A percentile compares a stretch with the other conserved stretches of the same genome.
phyloP scores from a whole-genome alignment of 805 yeast species.

The Metschnikowia hibisci region DNA sequence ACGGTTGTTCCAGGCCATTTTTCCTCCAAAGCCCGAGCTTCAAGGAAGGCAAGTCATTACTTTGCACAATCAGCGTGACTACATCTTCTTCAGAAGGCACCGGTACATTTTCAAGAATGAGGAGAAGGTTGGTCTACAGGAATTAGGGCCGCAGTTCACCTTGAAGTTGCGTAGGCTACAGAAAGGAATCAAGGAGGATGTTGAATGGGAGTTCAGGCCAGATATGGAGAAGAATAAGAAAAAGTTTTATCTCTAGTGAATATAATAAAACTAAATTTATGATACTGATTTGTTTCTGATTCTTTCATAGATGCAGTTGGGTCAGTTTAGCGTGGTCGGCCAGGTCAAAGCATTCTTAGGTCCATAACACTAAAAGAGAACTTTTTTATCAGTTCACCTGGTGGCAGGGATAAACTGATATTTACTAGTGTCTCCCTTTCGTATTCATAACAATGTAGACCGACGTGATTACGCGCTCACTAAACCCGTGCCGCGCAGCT shows the following conservation, averaged over 20 bases:
- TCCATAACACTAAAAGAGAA: no score
- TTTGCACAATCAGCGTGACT: conserved; percentile 94
- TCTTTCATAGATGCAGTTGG: no score
- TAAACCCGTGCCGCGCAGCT: conserved; percentile 6
- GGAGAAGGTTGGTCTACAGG: conserved; percentile 91
- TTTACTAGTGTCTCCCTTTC: no score
- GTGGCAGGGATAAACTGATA: no score
- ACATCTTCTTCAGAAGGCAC: conserved; percentile 91
- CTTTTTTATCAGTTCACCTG: no score
- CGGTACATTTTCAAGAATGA: conserved; percentile 86
- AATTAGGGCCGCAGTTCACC: conserved; percentile 95
- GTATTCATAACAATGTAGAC: background rate
- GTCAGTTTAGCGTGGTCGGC: no score
- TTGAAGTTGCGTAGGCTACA: conserved; percentile 83
- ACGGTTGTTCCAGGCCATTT: conserved; percentile 81
- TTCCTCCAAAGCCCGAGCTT: conserved; percentile 91
- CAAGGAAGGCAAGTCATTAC: conserved; percentile 96
- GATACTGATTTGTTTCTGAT: no score
- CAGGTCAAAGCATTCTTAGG: no score
- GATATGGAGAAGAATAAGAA: conserved; percentile 96
- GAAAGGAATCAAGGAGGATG: conserved; percentile 85
- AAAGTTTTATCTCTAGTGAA: conserved; percentile 69
- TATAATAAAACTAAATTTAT: no score
- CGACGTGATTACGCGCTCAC: background rate
- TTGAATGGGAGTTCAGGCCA: conserved; percentile 94